Evolutionary conservation across 805 yeast genomes (phyloP).

Genomic region (Metschnikowia bowlesiae): DNA sequence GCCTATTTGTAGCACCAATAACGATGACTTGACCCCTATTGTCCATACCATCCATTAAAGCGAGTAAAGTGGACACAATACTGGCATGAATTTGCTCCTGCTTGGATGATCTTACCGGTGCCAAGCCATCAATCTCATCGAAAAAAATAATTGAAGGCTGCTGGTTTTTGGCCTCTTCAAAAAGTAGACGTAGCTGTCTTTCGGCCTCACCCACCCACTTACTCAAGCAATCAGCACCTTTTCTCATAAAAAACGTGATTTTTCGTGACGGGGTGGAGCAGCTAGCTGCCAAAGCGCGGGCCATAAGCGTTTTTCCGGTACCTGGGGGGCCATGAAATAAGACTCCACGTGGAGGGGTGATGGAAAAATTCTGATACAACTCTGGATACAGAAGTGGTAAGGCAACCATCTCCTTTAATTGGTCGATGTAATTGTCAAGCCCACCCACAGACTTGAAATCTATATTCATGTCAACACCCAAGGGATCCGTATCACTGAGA

Average conservation of each 20-base stretch:
- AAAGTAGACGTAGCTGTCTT: constrained; percentile 80
- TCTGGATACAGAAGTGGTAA: constrained; percentile 92
- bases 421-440: constrained; percentile 81
- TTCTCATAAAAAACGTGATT: constrained; percentile 95
- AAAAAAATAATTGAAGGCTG: constrained; percentile 96
- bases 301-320: constrained; percentile 97
- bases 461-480: constrained; percentile 83
- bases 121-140: constrained; percentile 97
- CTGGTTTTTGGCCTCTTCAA: constrained; percentile 93
- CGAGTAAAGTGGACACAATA: constrained; percentile 89
- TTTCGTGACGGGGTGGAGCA: constrained; percentile 81
- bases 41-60: constrained; percentile 99
- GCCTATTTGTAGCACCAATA: constrained; percentile 96
- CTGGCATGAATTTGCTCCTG: constrained; percentile 99
- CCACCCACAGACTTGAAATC: constrained; percentile 90
- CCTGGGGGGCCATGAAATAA: constrained; percentile 99
- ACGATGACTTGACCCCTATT: constrained; percentile 97
- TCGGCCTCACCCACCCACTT: constrained; percentile 99
- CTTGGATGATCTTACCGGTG: constrained; percentile 95
- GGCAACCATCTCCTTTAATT: constrained; percentile 94
- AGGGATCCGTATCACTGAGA: constrained; percentile 86
- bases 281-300: constrained; percentile 93
- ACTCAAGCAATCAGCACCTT: constrained; percentile 94
- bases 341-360: constrained; percentile 97
- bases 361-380: constrained; percentile 79